Evolutionary conservation across 257 asterid species (phyloP).

Genomic region (Solanum piurae): DNA sequence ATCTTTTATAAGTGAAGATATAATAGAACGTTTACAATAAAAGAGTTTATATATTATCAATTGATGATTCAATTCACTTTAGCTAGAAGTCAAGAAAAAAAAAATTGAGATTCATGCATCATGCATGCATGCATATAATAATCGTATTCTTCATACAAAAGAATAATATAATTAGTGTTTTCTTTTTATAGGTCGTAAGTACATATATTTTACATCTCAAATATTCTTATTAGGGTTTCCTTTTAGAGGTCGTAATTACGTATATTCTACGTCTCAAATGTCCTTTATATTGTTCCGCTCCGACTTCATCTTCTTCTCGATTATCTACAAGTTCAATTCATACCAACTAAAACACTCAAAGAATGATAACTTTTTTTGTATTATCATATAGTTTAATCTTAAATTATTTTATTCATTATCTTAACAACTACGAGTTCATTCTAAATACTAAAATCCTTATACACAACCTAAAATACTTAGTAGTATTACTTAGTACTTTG

Average conservation of each 20-base stretch:
- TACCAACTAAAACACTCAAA: background rate
- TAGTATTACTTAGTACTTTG: no score
- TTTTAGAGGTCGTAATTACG: background rate
- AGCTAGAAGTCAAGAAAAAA: background rate
- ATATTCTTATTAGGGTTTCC: background rate
- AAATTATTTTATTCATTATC: background rate
- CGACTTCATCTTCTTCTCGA: background rate
- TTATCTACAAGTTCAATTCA: background rate
- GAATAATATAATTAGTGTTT: background rate
- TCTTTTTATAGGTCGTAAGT: background rate
- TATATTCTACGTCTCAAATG: background rate
- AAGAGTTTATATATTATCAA: background rate
- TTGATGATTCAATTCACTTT: background rate
- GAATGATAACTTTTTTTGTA: background rate
- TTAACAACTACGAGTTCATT: background rate
- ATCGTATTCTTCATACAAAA: background rate
- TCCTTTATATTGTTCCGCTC: background rate
- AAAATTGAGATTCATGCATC: background rate
- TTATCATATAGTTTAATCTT: background rate
- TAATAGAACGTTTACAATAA: background rate
- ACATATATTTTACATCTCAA: accelerated
- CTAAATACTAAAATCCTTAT: background rate
- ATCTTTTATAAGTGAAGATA: background rate
- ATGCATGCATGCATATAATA: background rate
- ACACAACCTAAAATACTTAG: background rate